These are phyloP conservation scores for Puccinia triticina DNA, from an alignment of 1,284 basidiomycete genomes.

Conservation along the genomic window DNA sequence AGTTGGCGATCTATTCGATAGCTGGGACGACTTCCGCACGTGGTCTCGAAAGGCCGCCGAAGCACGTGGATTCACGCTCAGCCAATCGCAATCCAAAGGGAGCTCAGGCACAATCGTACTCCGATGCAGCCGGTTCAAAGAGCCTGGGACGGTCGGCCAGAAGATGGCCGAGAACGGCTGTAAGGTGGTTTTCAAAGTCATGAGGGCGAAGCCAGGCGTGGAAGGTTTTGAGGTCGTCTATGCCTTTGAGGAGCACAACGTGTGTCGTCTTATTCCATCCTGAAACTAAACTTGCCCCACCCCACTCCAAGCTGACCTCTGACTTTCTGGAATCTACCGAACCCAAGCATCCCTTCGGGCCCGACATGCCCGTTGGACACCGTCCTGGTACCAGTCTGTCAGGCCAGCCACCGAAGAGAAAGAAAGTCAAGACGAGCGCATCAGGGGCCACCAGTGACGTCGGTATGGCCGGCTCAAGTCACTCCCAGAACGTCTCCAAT, in stretches of 20 bases:
- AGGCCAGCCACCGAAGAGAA: conserved; percentile 22
- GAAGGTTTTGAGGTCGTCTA: conserved; percentile 39
- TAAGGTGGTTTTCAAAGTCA: conserved; percentile 38
- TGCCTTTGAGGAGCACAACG: conserved; percentile 25
- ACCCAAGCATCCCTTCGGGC: conserved; percentile 30
- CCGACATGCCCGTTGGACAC: conserved; percentile 25
- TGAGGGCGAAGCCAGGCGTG: conserved; percentile 19
- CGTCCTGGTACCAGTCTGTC: conserved; percentile 27
- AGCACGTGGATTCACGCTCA: conserved; percentile 36
- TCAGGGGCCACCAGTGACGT: background rate
- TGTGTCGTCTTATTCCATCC: background rate
- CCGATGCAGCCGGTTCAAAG: conserved; percentile 44
- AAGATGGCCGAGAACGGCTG: conserved; percentile 46
- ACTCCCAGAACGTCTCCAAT: conserved; percentile 12
- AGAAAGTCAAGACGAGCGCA: conserved; percentile 21
- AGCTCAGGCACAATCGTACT: conserved; percentile 37
- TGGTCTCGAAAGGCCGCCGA: conserved; percentile 34
- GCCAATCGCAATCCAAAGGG: conserved; percentile 35
- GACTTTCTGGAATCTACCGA: background rate
- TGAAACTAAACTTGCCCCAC: background rate
- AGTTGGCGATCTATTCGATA: conserved; percentile 38
- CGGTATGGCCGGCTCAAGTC: background rate
- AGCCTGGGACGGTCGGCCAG: conserved; percentile 37
- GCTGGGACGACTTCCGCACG: conserved; percentile 35
- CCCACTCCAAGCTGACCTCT: background rate